These are phyloP conservation scores for Ilyonectria sp. DNA, from an alignment of 2,329 filamentous ascomycete genomes.

Conservation along the genomic window DNA sequence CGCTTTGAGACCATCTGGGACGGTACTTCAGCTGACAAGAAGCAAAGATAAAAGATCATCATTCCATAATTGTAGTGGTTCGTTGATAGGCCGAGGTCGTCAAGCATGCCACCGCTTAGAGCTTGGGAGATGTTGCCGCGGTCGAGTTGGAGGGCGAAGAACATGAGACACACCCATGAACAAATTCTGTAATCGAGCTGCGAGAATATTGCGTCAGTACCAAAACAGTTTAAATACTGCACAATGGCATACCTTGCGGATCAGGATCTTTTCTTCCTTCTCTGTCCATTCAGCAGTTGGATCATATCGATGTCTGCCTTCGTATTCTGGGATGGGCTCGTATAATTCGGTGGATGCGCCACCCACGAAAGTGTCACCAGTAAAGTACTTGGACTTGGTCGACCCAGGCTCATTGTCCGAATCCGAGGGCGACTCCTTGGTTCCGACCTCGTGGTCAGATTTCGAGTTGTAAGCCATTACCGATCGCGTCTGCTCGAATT, in stretches of 20 bases:
- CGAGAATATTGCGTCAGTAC: too few relatives aligned
- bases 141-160: conserved; percentile 63
- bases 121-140: conserved; percentile 64
- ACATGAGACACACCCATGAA: conserved; percentile 57
- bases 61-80: conserved; percentile 55
- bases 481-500: not conserved
- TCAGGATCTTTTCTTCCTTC: conserved; percentile 69
- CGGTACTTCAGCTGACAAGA: conserved; percentile 61
- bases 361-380: conserved; percentile 10
- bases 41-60: conserved; percentile 51
- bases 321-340: conserved; percentile 68
- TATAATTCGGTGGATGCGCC: conserved; percentile 50
- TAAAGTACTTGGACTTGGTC: not conserved
- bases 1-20: conserved; percentile 73
- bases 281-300: conserved; percentile 69
- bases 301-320: conserved; percentile 72
- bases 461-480: not conserved
- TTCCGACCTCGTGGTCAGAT: not conserved
- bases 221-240: too few relatives aligned
- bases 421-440: not conserved
- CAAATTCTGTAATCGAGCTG: conserved; percentile 53
- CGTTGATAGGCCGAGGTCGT: conserved; percentile 59
- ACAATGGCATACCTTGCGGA: conserved; percentile 61
- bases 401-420: not conserved
- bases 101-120: conserved; percentile 62